Conservation (phyloP, 2,329 filamentous ascomycete species). For the Herpotrichia juniperi region DNA sequence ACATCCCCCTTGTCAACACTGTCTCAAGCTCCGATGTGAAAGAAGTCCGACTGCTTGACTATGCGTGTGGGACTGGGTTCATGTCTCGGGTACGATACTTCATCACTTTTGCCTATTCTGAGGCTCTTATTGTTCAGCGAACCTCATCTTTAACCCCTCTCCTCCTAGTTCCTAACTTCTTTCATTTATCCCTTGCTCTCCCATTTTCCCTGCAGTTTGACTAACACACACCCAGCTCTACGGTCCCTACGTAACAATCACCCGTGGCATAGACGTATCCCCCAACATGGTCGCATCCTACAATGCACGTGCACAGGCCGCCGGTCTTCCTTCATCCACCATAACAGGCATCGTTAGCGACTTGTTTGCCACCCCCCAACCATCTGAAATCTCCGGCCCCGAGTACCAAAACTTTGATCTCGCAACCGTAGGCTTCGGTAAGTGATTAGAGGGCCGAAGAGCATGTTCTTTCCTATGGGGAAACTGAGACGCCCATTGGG, state of each 20-base stretch:
- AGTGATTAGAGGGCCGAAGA: no score
- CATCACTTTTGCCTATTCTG: conserved; percentile 3
- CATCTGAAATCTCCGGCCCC: conserved; percentile 24
- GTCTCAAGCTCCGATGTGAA: conserved; percentile 35
- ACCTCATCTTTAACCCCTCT: neutral
- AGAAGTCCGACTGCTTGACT: conserved; percentile 68
- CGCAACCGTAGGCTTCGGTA: conserved; percentile 50
- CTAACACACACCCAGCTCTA: conserved; percentile 54
- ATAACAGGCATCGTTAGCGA: conserved; percentile 42
- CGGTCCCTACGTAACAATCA: conserved; percentile 66
- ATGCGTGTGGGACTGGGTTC: conserved; percentile 75
- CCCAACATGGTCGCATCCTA: conserved; percentile 72
- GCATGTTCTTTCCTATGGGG: no score
- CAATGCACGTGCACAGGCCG: conserved; percentile 60
- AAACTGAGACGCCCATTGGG: no score
- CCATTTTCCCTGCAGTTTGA: neutral
- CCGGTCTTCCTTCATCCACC: conserved; percentile 18
- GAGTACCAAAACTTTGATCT: conserved; percentile 51
- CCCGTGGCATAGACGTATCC: conserved; percentile 73
- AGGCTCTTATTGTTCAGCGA: neutral
- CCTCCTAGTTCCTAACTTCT: neutral
- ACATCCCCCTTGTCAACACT: conserved; percentile 59
- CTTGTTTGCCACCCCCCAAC: conserved; percentile 34
- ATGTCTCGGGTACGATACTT: conserved; percentile 63
- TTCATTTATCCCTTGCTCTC: neutral